Evolutionary conservation across 2,329 filamentous ascomycete species (phyloP).

Genomic region (Aspergillus carbonarius): DNA sequence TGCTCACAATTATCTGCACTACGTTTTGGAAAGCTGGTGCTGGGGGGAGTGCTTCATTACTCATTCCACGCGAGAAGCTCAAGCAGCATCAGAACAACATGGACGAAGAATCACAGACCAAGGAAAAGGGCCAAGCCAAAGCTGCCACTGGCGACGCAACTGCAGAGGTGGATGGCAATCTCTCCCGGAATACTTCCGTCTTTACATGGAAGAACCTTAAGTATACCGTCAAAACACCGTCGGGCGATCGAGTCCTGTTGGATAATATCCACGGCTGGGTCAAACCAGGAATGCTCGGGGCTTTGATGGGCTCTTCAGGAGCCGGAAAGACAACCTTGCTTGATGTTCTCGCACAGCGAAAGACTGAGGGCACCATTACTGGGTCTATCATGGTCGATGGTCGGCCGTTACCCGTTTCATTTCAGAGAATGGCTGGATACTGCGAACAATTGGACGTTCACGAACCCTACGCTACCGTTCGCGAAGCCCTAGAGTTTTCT

Average conservation of each 20-base stretch:
- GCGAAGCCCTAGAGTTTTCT: slow-evolving; percentile 73
- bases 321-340: slow-evolving; percentile 61
- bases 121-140: slow-evolving; percentile 12
- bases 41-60: slow-evolving; percentile 50
- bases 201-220: slow-evolving; percentile 74
- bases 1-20: slow-evolving; percentile 58
- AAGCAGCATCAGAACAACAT: slow-evolving; percentile 35
- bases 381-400: slow-evolving; percentile 35
- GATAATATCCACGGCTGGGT: slow-evolving; percentile 72
- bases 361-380: slow-evolving; percentile 60
- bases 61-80: slow-evolving; percentile 61
- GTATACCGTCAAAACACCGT: slow-evolving; percentile 63
- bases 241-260: slow-evolving; percentile 55
- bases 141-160: slow-evolving; percentile 10
- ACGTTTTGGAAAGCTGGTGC: slow-evolving; percentile 51
- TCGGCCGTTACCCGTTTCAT: not conserved
- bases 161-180: slow-evolving; percentile 31
- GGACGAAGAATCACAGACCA: slow-evolving; percentile 50
- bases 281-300: slow-evolving; percentile 31
- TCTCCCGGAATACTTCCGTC: slow-evolving; percentile 62
- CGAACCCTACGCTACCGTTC: not conserved
- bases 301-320: slow-evolving; percentile 60
- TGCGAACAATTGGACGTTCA: not conserved
- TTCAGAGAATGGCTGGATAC: slow-evolving; percentile 1
- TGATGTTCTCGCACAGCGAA: slow-evolving; percentile 57